phyloP scores from a whole-genome alignment of 495 filamentous ascomycete genomes.

The Hypoxylon cercidicola region DNA sequence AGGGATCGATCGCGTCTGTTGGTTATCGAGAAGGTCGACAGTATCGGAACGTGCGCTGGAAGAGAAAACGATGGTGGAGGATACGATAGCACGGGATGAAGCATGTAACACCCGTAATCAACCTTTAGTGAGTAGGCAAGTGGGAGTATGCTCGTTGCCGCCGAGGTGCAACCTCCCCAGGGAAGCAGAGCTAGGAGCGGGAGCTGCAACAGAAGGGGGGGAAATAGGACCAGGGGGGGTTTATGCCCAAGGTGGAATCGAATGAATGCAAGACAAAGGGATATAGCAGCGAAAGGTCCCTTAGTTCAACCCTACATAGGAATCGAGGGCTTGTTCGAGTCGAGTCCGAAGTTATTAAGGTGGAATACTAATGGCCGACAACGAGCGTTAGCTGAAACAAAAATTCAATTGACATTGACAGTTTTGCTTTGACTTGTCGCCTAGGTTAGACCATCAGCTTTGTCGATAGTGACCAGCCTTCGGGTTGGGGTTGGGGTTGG shows the following conservation, averaged over 20 bases:
- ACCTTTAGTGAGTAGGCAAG: conserved; percentile 28
- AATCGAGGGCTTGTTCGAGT: conserved; percentile 17
- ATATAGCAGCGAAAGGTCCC: conserved; percentile 11
- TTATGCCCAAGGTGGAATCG: conserved; percentile 12
- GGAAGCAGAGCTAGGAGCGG: conserved; percentile 29
- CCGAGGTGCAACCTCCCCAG: conserved; percentile 35
- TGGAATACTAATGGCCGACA: conserved; percentile 7
- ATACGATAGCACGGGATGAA: conserved; percentile 41
- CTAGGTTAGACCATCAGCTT: neutral
- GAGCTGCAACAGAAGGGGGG: conserved; percentile 39
- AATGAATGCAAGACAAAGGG: conserved; percentile 43
- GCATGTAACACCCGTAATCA: conserved; percentile 41
- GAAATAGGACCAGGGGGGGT: conserved; percentile 18
- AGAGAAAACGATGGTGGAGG: conserved; percentile 34
- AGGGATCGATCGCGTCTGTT: conserved; percentile 27
- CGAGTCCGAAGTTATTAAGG: conserved; percentile 30
- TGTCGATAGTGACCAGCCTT: neutral
- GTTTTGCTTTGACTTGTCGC: conserved; percentile 2
- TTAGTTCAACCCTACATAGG: conserved; percentile 2
- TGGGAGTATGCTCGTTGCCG: conserved; percentile 36
- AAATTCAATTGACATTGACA: neutral
- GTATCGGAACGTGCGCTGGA: conserved; percentile 32
- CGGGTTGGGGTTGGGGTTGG: neutral
- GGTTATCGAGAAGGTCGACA: conserved; percentile 25
- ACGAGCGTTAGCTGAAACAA: conserved; percentile 3